Evolutionary conservation across 1,139 yeast species (phyloP).

Genomic region (Yamadazyma aaseri): DNA sequence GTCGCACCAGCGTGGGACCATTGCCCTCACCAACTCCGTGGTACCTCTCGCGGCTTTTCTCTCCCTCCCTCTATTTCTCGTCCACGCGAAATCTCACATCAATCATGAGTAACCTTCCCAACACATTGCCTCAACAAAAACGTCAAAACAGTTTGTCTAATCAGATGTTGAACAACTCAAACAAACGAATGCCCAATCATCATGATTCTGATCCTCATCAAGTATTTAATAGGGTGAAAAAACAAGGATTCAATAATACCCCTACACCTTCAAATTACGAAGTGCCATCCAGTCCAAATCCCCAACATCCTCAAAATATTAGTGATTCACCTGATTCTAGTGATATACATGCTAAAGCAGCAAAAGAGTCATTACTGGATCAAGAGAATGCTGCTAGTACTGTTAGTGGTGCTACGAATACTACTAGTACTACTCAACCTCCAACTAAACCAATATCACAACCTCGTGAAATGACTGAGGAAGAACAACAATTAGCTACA

Average conservation of each 20-base stretch:
- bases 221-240: conserved; percentile 6
- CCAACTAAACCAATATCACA: conserved; percentile 5
- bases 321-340: conserved; percentile 44
- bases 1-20: too few relatives aligned
- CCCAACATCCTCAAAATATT: conserved; percentile 29
- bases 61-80: background rate
- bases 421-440: conserved; percentile 3
- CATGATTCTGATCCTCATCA: background rate
- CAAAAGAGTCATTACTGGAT: conserved; percentile 7
- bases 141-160: conserved; percentile 43
- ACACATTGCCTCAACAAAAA: conserved; percentile 26
- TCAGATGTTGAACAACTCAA: conserved; percentile 32
- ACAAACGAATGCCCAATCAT: conserved; percentile 32
- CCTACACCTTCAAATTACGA: conserved; percentile 47
- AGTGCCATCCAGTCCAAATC: conserved; percentile 42
- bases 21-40: too few relatives aligned
- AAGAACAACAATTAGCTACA: conserved; percentile 68
- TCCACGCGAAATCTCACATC: background rate
- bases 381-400: conserved; percentile 9
- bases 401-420: conserved; percentile 4
- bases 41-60: too few relatives aligned
- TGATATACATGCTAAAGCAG: background rate
- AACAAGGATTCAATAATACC: conserved; percentile 26
- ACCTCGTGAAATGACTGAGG: conserved; percentile 50
- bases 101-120: background rate